Conservation (phyloP, 1,139 yeast species). For the Saccharomyces hybrid region DNA sequence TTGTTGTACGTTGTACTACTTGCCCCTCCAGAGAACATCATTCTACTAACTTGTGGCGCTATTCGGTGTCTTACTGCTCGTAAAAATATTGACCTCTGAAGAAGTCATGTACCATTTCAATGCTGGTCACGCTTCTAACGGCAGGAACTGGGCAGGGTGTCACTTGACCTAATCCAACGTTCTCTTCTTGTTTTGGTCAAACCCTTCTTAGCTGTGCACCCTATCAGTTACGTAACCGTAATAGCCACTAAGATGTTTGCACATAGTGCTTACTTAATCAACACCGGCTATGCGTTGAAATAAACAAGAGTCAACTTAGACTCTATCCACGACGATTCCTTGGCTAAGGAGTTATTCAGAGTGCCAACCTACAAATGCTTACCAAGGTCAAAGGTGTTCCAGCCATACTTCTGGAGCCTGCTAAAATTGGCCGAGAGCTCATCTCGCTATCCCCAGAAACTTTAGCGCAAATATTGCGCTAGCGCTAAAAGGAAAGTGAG, state of each 20-base stretch:
- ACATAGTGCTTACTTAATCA: constrained; percentile 90
- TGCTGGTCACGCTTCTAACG: constrained; percentile 97
- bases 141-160: constrained; percentile 99
- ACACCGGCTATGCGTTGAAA: constrained; percentile 96
- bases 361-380: constrained; percentile 41
- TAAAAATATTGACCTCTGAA: constrained; percentile 83
- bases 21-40: constrained; percentile 83
- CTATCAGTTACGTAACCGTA: constrained; percentile 96
- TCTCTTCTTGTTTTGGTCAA: constrained; percentile 98
- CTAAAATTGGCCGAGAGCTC: constrained; percentile 35
- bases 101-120: constrained; percentile 99
- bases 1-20: constrained; percentile 78
- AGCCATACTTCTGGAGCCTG: constrained; percentile 75
- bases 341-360: constrained; percentile 64
- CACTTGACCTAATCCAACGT: constrained; percentile 96
- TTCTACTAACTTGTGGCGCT: constrained; percentile 93
- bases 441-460: too few relatives aligned
- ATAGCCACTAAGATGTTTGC: constrained; percentile 80
- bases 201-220: constrained; percentile 95
- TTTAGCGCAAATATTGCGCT: background rate
- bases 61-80: constrained; percentile 95
- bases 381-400: constrained; percentile 79
- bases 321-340: constrained; percentile 86
- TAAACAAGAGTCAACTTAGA: constrained; percentile 96
- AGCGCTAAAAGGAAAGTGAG: background rate